phyloP scores from a whole-genome alignment of 169 alveolate genomes.

The Plasmodium vinckei region DNA sequence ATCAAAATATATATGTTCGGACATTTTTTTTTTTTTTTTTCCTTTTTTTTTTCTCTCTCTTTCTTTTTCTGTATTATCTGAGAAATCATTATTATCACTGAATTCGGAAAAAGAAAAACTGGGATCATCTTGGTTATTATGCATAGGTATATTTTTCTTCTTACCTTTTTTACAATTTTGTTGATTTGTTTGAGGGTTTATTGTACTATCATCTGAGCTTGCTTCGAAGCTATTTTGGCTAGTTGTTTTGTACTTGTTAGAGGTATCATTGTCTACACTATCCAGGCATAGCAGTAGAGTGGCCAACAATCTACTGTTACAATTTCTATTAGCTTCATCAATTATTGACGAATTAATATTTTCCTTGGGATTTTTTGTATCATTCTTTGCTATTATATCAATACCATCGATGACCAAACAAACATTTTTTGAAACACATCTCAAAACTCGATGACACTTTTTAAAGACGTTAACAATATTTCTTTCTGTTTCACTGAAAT shows the following conservation, averaged over 20 bases:
- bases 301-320: slow-evolving; percentile 29
- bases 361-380: too few relatives aligned
- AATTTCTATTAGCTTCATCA: neutral
- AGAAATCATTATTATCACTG: neutral
- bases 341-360: neutral
- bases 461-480: slow-evolving; percentile 48
- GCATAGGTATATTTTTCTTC: neutral
- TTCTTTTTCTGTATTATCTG: neutral
- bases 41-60: neutral
- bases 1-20: slow-evolving; percentile 25
- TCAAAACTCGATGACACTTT: slow-evolving; percentile 22
- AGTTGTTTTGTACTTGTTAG: neutral
- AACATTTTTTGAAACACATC: neutral
- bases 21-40: slow-evolving; percentile 6
- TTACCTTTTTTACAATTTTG: neutral
- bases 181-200: neutral
- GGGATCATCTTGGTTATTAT: neutral
- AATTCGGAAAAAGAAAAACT: neutral
- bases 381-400: slow-evolving; percentile 29
- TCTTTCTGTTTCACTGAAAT: slow-evolving; percentile 61
- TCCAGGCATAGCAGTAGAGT: slow-evolving; percentile 61
- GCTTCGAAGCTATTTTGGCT: neutral
- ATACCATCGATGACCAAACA: slow-evolving; percentile 60
- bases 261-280: slow-evolving; percentile 47
- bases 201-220: neutral